These are phyloP conservation scores for Cupressus sempervirens DNA, from an alignment of 75 land plant species.

Conservation along the genomic window DNA sequence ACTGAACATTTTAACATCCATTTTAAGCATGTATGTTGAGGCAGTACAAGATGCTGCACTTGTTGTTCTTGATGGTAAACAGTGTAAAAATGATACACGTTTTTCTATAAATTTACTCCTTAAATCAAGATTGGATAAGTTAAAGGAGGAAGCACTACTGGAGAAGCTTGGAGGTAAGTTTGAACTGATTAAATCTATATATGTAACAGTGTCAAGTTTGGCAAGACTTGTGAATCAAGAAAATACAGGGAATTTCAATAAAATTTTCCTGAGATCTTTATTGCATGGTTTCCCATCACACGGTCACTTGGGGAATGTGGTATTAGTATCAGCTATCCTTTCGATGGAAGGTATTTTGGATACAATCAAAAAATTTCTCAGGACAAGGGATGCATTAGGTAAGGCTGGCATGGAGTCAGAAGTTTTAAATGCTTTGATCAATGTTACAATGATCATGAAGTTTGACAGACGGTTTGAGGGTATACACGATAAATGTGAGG, in stretches of 20 bases:
- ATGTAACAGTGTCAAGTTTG: constrained; percentile 27
- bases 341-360: constrained; percentile 43
- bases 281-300: constrained; percentile 84
- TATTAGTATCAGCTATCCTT: constrained; percentile 58
- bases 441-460: constrained; percentile 48
- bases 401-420: constrained; percentile 22
- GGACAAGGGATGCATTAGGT: constrained; percentile 23
- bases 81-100: constrained; percentile 3
- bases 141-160: constrained; percentile 30
- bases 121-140: constrained; percentile 42
- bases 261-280: constrained; percentile 36
- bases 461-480: constrained; percentile 56
- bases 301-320: constrained; percentile 44
- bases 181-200: constrained; percentile 23
- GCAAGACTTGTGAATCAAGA: constrained; percentile 24
- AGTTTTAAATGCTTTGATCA: constrained; percentile 33
- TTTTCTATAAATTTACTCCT: constrained; percentile 44
- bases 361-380: constrained; percentile 35
- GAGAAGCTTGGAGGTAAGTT: constrained; percentile 25
- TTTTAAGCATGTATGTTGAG: constrained; percentile 33
- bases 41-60: constrained; percentile 31
- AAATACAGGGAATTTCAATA: constrained; percentile 25
- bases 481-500: constrained; percentile 50
- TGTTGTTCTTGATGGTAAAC: constrained; percentile 20
- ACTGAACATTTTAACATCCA: constrained; percentile 26